Percentiles rank a stretch among this genome's conserved stretches.
Evolutionary conservation across 2,329 filamentous ascomycete genomes (phyloP).

Genomic region (Ambrosiella beaveri): DNA sequence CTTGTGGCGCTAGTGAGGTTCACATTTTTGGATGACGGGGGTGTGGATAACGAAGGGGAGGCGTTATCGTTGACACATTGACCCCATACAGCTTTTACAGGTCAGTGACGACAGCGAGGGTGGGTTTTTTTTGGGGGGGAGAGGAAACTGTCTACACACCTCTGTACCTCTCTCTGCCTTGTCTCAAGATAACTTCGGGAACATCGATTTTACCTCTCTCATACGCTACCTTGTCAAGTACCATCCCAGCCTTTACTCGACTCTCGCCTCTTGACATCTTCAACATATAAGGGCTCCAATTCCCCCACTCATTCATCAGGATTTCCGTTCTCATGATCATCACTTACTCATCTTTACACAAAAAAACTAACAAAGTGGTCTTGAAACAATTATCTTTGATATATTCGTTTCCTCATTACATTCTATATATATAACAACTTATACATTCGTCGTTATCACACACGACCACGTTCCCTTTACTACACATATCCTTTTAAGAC

Average conservation of each 20-base stretch:
- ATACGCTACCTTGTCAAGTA: background rate
- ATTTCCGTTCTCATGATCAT: slow-evolving; percentile 1
- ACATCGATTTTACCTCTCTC: background rate
- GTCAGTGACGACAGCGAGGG: background rate
- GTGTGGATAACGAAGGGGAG: background rate
- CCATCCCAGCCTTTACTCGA: background rate
- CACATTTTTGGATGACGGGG: background rate
- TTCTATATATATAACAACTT: background rate
- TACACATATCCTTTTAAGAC: background rate
- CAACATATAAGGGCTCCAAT: slow-evolving; percentile 9
- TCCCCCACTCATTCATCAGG: background rate
- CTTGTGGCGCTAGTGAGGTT: slow-evolving; percentile 7
- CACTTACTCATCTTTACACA: background rate
- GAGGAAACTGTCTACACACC: slow-evolving; percentile 1
- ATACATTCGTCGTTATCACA: no score
- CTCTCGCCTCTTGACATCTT: slow-evolving; percentile 1
- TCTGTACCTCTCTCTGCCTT: background rate
- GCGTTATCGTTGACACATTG: slow-evolving; percentile 10
- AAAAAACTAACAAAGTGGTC: background rate
- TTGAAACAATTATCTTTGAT: background rate
- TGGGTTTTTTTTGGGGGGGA: slow-evolving; percentile 6
- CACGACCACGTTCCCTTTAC: background rate
- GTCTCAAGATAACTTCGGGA: background rate
- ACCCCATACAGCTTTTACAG: background rate
- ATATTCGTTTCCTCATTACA: background rate